phyloP scores from a whole-genome alignment of 139 green algal genomes.

The Tetradesmus lagerheimii region DNA sequence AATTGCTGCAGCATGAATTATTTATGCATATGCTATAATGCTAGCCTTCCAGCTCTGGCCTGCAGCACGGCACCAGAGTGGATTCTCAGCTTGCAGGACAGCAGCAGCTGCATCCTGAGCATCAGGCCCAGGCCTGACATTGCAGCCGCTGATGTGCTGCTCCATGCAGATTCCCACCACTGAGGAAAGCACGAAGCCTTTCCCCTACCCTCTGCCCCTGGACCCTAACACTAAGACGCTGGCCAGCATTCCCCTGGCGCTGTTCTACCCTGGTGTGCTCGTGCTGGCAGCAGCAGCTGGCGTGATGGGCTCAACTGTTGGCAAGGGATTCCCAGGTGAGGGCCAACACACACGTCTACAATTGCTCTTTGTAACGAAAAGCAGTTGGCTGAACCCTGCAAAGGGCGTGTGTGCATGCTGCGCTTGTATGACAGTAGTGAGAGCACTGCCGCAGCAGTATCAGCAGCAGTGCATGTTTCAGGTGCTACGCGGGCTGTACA shows the following conservation, averaged over 20 bases:
- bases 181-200: constrained; percentile 15
- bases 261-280: constrained; percentile 74
- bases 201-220: constrained; percentile 58
- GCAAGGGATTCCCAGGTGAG: constrained; percentile 62
- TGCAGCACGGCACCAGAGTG: background rate
- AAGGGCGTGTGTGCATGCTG: too few relatives aligned
- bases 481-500: too few relatives aligned
- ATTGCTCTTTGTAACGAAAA: too few relatives aligned
- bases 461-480: too few relatives aligned
- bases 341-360: too few relatives aligned
- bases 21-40: background rate
- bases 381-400: too few relatives aligned
- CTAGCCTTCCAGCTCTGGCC: background rate
- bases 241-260: constrained; percentile 62
- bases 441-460: too few relatives aligned
- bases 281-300: constrained; percentile 64
- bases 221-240: constrained; percentile 71
- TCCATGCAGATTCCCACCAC: background rate
- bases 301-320: constrained; percentile 50
- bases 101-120: background rate
- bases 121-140: background rate
- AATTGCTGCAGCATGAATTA: background rate
- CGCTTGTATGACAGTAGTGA: too few relatives aligned
- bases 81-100: background rate
- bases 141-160: background rate